Conservation (phyloP, 164 flowering plant genomes). For the Euptelea pleiosperma region DNA sequence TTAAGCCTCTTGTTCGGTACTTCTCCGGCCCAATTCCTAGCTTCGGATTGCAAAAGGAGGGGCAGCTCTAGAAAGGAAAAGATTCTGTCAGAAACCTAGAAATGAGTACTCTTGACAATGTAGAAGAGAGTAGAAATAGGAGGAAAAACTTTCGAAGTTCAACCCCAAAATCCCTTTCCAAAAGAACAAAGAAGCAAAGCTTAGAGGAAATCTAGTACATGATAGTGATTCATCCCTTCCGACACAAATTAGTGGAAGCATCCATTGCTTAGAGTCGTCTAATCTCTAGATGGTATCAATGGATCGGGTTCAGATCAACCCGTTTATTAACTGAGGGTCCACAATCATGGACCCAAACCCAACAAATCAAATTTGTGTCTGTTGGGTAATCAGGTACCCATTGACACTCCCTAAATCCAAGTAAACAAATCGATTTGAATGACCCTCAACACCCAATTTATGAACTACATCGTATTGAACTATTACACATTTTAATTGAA, state of each 20-base stretch:
- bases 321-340: no score
- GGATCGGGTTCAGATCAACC: no score
- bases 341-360: no score
- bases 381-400: no score
- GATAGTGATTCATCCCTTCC: not conserved
- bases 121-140: not conserved
- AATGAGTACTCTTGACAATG: not conserved
- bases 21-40: conserved; percentile 30
- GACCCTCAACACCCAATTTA: no score
- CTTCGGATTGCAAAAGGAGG: conserved; percentile 37
- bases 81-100: conserved; percentile 12
- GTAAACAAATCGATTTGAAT: no score
- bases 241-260: not conserved
- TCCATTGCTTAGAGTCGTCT: not conserved
- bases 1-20: conserved; percentile 36
- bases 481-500: no score
- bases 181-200: not conserved
- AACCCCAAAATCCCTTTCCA: not conserved
- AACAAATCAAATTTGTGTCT: no score
- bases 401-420: no score
- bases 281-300: no score
- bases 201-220: not conserved
- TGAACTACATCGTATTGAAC: no score
- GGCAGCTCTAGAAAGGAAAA: conserved; percentile 36
- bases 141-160: not conserved